phyloP scores from a whole-genome alignment of 192 early-diverging fungal species.

The Linnemannia elongata region DNA sequence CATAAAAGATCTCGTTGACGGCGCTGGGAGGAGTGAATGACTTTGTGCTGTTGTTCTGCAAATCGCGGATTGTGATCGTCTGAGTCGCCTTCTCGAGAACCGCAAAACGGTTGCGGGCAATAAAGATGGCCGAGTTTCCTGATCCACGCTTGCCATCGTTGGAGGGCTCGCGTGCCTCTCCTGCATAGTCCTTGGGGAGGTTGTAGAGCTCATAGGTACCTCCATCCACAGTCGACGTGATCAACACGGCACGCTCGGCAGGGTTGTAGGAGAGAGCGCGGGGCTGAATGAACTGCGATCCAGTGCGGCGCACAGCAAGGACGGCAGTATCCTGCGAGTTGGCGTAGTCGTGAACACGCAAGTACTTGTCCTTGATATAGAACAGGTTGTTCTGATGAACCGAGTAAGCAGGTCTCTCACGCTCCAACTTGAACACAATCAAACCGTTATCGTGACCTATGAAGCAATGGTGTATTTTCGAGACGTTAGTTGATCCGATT shows the following conservation, averaged over 20 bases:
- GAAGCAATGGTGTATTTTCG: background rate
- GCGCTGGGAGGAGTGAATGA: constrained; percentile 83
- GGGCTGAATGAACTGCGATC: constrained; percentile 81
- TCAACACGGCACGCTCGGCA: constrained; percentile 89
- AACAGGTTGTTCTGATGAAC: constrained; percentile 88
- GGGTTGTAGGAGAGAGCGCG: constrained; percentile 95
- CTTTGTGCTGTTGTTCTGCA: constrained; percentile 90
- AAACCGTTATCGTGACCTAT: constrained; percentile 96
- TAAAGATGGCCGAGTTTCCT: constrained; percentile 90
- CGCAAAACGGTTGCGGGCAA: constrained; percentile 97
- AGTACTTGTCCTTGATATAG: constrained; percentile 90
- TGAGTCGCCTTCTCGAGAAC: constrained; percentile 90
- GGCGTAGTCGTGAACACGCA: constrained; percentile 87
- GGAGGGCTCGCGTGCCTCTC: constrained; percentile 71
- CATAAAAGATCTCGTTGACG: constrained; percentile 90
- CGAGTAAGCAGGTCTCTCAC: constrained; percentile 93
- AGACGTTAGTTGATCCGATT: background rate
- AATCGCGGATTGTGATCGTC: constrained; percentile 87
- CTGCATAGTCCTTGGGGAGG: constrained; percentile 78
- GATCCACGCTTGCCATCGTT: constrained; percentile 83
- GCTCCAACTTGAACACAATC: constrained; percentile 98
- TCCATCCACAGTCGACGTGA: constrained; percentile 88
- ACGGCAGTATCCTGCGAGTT: constrained; percentile 83
- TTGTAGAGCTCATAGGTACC: constrained; percentile 93
- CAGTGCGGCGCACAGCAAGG: constrained; percentile 80